Conservation (phyloP, 2,329 filamentous ascomycete species). For the Dichotomopilus funicola region DNA sequence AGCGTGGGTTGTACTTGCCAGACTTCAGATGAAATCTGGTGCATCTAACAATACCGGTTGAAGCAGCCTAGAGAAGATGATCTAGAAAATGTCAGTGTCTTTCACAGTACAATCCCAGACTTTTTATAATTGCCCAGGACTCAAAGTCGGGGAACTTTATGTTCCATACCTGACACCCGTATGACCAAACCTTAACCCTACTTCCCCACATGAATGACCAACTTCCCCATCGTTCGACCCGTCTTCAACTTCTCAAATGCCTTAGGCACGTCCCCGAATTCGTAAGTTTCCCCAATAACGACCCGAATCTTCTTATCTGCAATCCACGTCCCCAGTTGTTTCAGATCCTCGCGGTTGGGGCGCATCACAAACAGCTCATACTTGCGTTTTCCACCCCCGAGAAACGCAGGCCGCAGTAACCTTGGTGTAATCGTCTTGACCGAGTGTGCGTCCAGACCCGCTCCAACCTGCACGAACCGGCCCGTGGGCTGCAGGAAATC, state of each 20-base stretch:
- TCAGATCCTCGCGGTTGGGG: conserved; percentile 37
- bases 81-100: too few relatives aligned
- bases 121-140: too few relatives aligned
- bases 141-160: too few relatives aligned
- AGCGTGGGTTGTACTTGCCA: too few relatives aligned
- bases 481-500: conserved; percentile 44
- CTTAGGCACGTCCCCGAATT: conserved; percentile 49
- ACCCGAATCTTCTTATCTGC: conserved; percentile 50
- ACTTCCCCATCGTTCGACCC: conserved; percentile 51
- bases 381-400: conserved; percentile 37
- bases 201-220: conserved; percentile 36
- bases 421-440: conserved; percentile 21
- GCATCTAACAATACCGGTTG: too few relatives aligned
- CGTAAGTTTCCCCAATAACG: conserved; percentile 49
- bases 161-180: too few relatives aligned
- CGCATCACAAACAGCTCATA: conserved; percentile 34
- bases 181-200: not conserved
- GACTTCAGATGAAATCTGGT: too few relatives aligned
- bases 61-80: too few relatives aligned
- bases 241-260: conserved; percentile 54
- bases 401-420: conserved; percentile 27
- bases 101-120: too few relatives aligned
- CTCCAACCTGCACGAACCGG: conserved; percentile 48
- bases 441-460: conserved; percentile 22
- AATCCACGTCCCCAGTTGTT: conserved; percentile 48